phyloP scores from a whole-genome alignment of 2,329 filamentous ascomycete genomes.

The Alternaria longipes region DNA sequence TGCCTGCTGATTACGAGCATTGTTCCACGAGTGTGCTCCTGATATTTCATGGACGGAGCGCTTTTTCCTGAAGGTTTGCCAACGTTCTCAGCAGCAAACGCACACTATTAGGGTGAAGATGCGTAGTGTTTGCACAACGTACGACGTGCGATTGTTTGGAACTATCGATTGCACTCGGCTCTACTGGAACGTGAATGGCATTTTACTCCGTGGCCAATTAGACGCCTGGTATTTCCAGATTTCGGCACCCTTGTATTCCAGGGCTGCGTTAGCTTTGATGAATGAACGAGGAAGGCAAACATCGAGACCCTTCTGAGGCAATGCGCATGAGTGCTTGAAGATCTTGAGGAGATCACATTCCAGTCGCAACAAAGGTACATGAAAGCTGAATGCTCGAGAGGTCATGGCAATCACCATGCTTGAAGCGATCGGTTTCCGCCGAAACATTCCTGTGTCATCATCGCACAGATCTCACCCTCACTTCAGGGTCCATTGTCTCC shows the following conservation, averaged over 20 bases:
- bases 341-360: constrained; percentile 1
- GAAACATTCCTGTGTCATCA: background rate
- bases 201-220: background rate
- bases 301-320: background rate
- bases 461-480: background rate
- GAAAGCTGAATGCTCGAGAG: background rate
- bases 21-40: constrained; percentile 1
- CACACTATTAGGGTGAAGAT: background rate
- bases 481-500: background rate
- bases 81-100: background rate
- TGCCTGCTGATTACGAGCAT: background rate
- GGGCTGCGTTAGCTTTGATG: background rate
- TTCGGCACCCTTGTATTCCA: background rate
- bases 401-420: background rate
- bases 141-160: background rate
- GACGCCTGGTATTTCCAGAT: background rate
- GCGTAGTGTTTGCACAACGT: background rate
- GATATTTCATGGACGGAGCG: background rate
- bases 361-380: background rate
- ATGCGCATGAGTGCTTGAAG: background rate
- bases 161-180: background rate
- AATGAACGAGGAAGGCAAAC: background rate
- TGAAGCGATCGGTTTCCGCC: background rate
- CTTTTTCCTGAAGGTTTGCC: background rate
- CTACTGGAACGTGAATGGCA: constrained; percentile 1